These are phyloP conservation scores for Sugiyamaella mastotermitis DNA, from an alignment of 805 yeast genomes.

Conservation along the genomic window DNA sequence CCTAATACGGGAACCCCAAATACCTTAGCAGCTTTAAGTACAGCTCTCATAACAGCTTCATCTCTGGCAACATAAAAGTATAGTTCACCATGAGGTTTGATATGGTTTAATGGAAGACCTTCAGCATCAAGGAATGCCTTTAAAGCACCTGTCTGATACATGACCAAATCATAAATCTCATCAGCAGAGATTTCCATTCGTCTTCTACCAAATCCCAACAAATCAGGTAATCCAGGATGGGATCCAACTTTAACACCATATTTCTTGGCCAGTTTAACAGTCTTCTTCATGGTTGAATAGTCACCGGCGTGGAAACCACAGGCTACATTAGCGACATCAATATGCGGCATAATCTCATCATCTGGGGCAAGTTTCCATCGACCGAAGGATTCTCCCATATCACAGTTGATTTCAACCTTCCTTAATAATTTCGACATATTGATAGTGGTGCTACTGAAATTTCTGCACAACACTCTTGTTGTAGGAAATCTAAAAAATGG, in stretches of 20 bases:
- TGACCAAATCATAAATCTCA: conserved; percentile 3
- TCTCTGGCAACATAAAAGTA: conserved; percentile 5
- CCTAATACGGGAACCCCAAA: conserved; percentile 6
- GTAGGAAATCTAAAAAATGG: too few relatives aligned
- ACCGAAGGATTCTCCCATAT: conserved; percentile 5
- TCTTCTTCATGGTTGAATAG: conserved; percentile 4
- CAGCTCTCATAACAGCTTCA: conserved; percentile 5
- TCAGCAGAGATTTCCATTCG: conserved; percentile 6
- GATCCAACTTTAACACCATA: conserved; percentile 5
- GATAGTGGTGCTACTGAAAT: too few relatives aligned
- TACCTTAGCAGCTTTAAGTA: conserved; percentile 3
- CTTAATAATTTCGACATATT: neutral
- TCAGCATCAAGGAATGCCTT: conserved; percentile 5
- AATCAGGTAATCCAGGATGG: conserved; percentile 5
- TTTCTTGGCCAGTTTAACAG: conserved; percentile 4
- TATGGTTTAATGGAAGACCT: conserved; percentile 4
- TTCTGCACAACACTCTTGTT: too few relatives aligned
- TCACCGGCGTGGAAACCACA: conserved; percentile 6
- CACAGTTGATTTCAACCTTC: conserved; percentile 4
- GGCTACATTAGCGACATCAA: conserved; percentile 5
- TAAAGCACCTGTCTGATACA: conserved; percentile 5
- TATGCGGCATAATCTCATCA: conserved; percentile 4
- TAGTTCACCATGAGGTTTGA: conserved; percentile 5
- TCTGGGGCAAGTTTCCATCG: conserved; percentile 6
- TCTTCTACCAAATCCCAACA: conserved; percentile 3